Base-by-base conservation (phyloP, 345 rosid genomes). In the Murraya koenigii region DNA sequence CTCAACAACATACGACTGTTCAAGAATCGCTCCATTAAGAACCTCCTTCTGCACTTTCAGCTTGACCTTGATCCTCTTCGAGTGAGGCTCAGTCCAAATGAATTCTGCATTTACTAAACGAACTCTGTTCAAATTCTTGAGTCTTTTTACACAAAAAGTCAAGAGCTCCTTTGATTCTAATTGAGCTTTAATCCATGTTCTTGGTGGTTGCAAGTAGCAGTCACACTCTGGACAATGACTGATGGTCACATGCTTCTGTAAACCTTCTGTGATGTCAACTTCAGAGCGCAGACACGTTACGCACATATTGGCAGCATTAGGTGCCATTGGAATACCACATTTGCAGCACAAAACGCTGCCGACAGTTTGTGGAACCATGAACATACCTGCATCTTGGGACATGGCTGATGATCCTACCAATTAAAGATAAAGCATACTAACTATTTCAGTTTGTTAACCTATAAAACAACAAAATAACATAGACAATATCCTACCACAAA, bases 21-120 rank as follows among this genome's bases (percentile, higher is more conserved):
- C 86, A 5, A 84, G 82, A 28, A 81, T 59, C 2, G 75, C 82
- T 25, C 86, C 83, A 52, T 60, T 69, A 63, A 80, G 86, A 66
- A 84, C 80, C 80, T 84, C 84, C 60, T 78, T 78, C 78, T 78
- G 84, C 62, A 83, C 71, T 15, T 44, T 83, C 62, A 79, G 30
- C 71, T 63, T 76, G 33, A 82, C 72, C 78, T 82, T 76, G 44
- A 83, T 83, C 59, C 77, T 74, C 60, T 74, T 74, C 13, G 77
- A 74, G 55, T 74, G 77, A 39, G 77, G 77, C 52, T 74, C 77
- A 44, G 77, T 74, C 77, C 77, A 74, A 26, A 74, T 26, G 32
- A 74, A 74, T 60, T 74, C 77, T 0, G 77, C 69, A 20, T 74
- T 25, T 30, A 74, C 69, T 30, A 74, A 62, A 36, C 69, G 66